Evolutionary conservation across 139 green algal genomes (phyloP), one percentile per base, ranked within the genome.

Genomic region (Haematococcus sp.): DNA sequence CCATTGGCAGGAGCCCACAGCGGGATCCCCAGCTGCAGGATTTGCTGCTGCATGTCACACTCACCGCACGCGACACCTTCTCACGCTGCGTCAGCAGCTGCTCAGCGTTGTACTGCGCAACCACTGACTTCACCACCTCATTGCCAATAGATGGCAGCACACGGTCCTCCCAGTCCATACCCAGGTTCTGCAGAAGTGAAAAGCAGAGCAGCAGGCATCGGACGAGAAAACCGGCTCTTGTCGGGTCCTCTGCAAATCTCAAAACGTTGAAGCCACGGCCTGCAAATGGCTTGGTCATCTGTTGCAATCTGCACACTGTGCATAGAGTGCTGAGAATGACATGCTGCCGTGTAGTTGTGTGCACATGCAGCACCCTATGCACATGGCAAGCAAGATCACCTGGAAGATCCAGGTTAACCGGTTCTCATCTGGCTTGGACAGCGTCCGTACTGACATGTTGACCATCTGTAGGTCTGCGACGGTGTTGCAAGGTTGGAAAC

Each of bases 141-240:
- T 98, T 99, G 5, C 93, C 95, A 75, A 99, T 99, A 60, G 96
- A 99, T 0, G 96, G 96, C 77, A 99, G 87, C 74, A 99, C 96
- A 11, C 94, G 81, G 86, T 99, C 96, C 74, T 99, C 96, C 90
- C 96, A 99, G 81, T 99, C 96, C 46, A 88, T 67, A 59, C 96
- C 96, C 35, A 98, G 83, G 28, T 82, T 95, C 85, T 93, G 89
- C 66, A 76, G 25, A 28, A 4, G 35, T 15, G 61, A 28, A 3
- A n/a, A 54, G 40, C 46, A 55, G 15, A 55, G 46, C 46, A n/a
- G n/a, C n/a, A n/a, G n/a, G n/a, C n/a, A n/a, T n/a, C n/a, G n/a
- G n/a, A n/a, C n/a, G n/a, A n/a, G n/a, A n/a, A n/a, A n/a, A n/a
- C n/a, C n/a, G n/a, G n/a, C n/a, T n/a, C n/a, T n/a, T n/a, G n/a